These are phyloP conservation scores for Colletotrichum cordylinicola DNA, from an alignment of 2,329 filamentous ascomycete genomes.

Conservation along the genomic window DNA sequence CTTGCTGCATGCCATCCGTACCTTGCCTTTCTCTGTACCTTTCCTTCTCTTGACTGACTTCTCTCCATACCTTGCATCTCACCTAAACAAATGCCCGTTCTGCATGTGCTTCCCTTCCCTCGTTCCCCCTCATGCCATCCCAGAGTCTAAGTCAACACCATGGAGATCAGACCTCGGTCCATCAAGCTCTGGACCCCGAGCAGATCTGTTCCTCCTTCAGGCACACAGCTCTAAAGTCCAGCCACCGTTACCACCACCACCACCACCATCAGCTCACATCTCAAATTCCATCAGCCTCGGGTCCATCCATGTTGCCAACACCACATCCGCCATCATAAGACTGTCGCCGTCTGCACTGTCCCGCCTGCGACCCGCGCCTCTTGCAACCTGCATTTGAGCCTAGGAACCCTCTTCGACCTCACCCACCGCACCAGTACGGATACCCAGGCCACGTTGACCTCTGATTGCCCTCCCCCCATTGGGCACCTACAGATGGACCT, in stretches of 20 bases:
- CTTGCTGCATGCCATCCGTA: neutral
- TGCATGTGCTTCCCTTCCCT: constrained; percentile 5
- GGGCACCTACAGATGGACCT: neutral
- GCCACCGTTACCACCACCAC: neutral
- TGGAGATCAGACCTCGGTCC: constrained; percentile 1
- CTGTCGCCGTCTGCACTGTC: neutral
- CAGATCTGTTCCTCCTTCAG: constrained; percentile 4
- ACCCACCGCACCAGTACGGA: neutral
- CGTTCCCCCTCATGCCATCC: neutral
- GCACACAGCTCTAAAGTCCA: neutral
- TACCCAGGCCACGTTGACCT: neutral
- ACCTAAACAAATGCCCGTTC: neutral
- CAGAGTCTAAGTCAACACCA: constrained; percentile 6
- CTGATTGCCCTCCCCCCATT: neutral
- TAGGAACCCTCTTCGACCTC: neutral
- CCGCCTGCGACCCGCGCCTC: neutral
- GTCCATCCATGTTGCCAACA: neutral
- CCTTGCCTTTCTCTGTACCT: neutral
- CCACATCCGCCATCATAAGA: neutral
- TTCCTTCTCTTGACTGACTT: neutral
- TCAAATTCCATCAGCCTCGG: neutral
- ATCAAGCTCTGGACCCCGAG: constrained; percentile 8
- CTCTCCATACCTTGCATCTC: neutral
- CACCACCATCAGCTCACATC: neutral
- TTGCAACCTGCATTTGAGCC: neutral